Base-by-base conservation (phyloP, 768 basidiomycete genomes). In the Calocybe cyanea region DNA sequence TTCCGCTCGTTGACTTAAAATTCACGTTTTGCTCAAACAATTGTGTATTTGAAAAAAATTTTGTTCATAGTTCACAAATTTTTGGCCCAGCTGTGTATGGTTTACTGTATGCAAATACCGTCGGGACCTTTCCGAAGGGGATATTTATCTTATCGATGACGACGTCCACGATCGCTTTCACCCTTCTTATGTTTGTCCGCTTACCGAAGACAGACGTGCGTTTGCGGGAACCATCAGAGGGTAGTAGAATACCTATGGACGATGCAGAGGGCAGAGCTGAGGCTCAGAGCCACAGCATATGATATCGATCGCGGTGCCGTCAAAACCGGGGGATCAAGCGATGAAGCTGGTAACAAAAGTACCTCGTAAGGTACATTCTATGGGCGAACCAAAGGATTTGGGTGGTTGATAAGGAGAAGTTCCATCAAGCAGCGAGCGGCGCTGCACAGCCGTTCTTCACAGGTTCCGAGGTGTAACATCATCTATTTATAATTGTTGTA, bases 31-130 rank as follows among this genome's bases (percentile, higher is more conserved):
- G n/a, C 10, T 28, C n/a, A 15, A 15, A 13, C 13, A 39, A 6
- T 30, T 18, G n/a, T n/a, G n/a, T n/a, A n/a, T n/a, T n/a, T n/a
- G n/a, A n/a, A 17, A 9, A 35, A 15, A 35, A 46, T 41, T 35
- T 25, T 35, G 17, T n/a, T 7, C 45, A 49, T 59, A 87, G 84
- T 59, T 67, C 78, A 20, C 78, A 82, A 48, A 78, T 92, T 14
- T 30, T 92, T 1, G 83, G 85, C 0, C 91, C 92, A 0, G 66
- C 81, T 2, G 24, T 90, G 30, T 92, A 85, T 54, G 87, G 90
- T 4, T 58, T 82, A 14, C 69, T 87, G 8, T 93, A 83, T 57
- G 72, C 77, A 50, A 73, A 69, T 43, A 93, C 88, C 0, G 88
- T 91, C 13, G 78, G 76, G 7, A 71, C 66, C 7, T 83, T 81